A percentile compares a stretch with the other conserved stretches of the same genome.
Conservation (phyloP, 2,329 filamentous ascomycete species). For the Coniella vitis region DNA sequence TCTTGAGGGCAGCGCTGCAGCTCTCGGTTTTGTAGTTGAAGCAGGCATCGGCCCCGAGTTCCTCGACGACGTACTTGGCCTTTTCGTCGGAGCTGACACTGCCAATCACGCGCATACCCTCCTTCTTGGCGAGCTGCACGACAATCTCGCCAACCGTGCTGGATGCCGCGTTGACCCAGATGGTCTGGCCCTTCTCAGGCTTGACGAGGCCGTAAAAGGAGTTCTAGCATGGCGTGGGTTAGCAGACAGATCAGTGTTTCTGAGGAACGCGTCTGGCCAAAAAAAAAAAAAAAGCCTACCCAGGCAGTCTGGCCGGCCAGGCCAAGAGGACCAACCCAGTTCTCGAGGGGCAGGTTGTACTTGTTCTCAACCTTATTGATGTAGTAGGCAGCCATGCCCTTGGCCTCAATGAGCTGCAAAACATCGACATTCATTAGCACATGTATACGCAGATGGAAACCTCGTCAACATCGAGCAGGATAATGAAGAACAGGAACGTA, state of each 20-base stretch:
- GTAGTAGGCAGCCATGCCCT: constrained; percentile 6
- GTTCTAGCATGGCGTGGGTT: constrained; percentile 25
- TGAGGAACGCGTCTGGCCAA: too few species aligned
- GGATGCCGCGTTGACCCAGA: constrained; percentile 68
- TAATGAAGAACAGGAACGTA: too few species aligned
- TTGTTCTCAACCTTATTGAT: constrained; percentile 54
- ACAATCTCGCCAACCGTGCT: constrained; percentile 71
- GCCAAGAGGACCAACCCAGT: constrained; percentile 64
- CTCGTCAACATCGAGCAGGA: too few species aligned
- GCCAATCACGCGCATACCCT: constrained; percentile 67
- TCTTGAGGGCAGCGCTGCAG: constrained; percentile 53
- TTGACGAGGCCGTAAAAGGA: constrained; percentile 69
- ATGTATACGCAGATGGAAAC: too few species aligned
- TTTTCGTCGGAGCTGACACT: constrained; percentile 73
- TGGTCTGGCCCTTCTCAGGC: constrained; percentile 70
- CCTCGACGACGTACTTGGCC: constrained; percentile 61
- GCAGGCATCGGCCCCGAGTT: constrained; percentile 63
- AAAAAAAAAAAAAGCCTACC: constrained; percentile 15
- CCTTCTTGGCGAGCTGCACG: constrained; percentile 69
- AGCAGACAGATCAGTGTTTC: neutral
- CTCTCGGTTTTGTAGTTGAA: constrained; percentile 80
- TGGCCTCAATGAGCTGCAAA: constrained; percentile 20
- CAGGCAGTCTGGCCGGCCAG: constrained; percentile 76
- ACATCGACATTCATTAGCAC: too few species aligned
- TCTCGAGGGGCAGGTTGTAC: constrained; percentile 49